Base-by-base conservation (phyloP, 768 basidiomycete species). In the Phaeotremella skinneri region DNA sequence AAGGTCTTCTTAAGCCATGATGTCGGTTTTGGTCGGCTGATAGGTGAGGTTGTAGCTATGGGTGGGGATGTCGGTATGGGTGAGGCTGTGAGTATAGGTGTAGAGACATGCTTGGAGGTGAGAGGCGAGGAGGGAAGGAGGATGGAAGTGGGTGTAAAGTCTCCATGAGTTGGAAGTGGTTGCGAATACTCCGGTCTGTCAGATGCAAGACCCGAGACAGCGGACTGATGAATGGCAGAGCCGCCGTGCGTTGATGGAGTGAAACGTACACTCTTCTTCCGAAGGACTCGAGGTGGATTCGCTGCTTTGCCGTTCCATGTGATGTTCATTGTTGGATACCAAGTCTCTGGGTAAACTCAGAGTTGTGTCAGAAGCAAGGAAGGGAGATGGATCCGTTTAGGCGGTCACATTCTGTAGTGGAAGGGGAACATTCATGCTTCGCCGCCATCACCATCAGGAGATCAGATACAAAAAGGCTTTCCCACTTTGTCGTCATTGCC, bases 251-350 rank as follows among this genome's bases (percentile, higher is more conserved):
- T 61, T 9, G 59, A 56, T 42, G 49, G 56, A 1, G 57, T 59
- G 52, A 63, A 63, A 14, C 56, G 45, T 17, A 63, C 62, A 9
- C 25, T 45, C 41, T 59, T 59, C 29, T 56, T 49, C 43, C 58
- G 62, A 1, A 55, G 49, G 2, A 67, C 58, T 39, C 61, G 62
- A 0, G 55, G 63, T 20, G 53, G 51, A 26, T 52, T 48, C 3
- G 32, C 26, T 17, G 27, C 17, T 23, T 49, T 23, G 21, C 58
- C 56, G 45, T 56, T 61, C 64, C 64, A 66, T 31, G 64, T 66
- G 30, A 65, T 65, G 39, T 61, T 55, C 55, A 61, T 55, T 39
- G 27, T 53, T 34, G 17, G 34, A 37, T 37, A 37, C 34, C 17
- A 37, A 37, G 17, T 7, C 7, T 7, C 17, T 37, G 34, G 34